Evolutionary conservation across 805 yeast genomes (phyloP), one percentile per base, ranked within the genome.

Genomic region (Saturnispora mendoncae): DNA sequence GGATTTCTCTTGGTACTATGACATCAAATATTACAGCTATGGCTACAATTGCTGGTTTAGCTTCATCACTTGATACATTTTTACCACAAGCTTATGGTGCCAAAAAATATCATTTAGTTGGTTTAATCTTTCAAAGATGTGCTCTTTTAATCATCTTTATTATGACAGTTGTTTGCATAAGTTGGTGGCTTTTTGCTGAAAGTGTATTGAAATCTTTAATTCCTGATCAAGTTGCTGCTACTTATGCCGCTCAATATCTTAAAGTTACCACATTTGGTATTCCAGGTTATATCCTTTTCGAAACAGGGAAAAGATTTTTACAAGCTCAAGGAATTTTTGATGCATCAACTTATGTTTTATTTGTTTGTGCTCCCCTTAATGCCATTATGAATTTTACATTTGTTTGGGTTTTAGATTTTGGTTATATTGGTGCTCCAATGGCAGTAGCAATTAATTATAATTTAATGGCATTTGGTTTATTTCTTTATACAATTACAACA

Each of bases 11-110:
- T 37, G 80, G 84, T 14, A 72, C 83, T 17, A 81, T 82, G 86
- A 79, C 87, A 4, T 83, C 85, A 6, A 82, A 80, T 54, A 80
- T 83, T 41, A 70, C 82, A 3, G 88, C 85, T 2, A 73, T 80
- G 46, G 83, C 86, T 28, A 70, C 81, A 9, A 78, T 83, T 49
- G 83, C 81, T 50, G 92, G 90, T 10, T 70, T 81, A 2, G 76
- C 86, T n/a, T 81, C 92, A 0, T 76, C 86, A 43, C 66, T 83
- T 41, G 90, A 82, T 52, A 83, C 90, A 0, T 66, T 83, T 27
- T 76, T 88, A 56, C 82, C 88, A 2, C 90, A 83, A 58, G 81
- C 88, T 1, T 81, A 67, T 53, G 90, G 92, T 17, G 73, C 84
- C 23, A 69, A 71, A 39, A 81, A 80, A 49, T 72, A 65, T 54